phyloP scores from a whole-genome alignment of 805 yeast genomes.

The Starmerella bombi region DNA sequence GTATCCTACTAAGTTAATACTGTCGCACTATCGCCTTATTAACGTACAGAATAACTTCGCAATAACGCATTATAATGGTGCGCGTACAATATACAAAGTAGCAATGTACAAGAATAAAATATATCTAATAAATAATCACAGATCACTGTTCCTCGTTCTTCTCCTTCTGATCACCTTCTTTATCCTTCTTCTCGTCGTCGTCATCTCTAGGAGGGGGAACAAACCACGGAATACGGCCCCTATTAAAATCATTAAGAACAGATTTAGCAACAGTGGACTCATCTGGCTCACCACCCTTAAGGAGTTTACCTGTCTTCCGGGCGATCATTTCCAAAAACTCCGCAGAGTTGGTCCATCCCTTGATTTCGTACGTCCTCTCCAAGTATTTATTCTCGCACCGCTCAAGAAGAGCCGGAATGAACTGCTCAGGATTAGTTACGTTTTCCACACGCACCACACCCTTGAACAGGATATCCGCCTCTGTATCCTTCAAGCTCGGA shows the following conservation, averaged over 20 bases:
- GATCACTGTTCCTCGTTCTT: not conserved
- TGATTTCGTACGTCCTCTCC: conserved; percentile 88
- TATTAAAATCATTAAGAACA: conserved; percentile 82
- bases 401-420: conserved; percentile 69
- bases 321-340: conserved; percentile 87
- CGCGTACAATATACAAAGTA: no score
- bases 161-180: conserved; percentile 1
- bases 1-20: no score
- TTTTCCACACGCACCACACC: conserved; percentile 99
- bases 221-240: conserved; percentile 98
- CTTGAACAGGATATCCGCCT: conserved; percentile 81
- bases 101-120: not conserved
- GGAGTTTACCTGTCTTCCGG: conserved; percentile 77
- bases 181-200: conserved; percentile 34
- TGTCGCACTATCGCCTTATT: no score
- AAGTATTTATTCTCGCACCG: conserved; percentile 82
- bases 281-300: conserved; percentile 97
- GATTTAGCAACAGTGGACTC: conserved; percentile 85
- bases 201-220: conserved; percentile 78
- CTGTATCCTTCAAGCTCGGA: conserved; percentile 78
- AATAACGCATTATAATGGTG: no score
- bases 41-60: no score
- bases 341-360: conserved; percentile 66
- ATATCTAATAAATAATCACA: not conserved
- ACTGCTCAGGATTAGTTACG: conserved; percentile 89